Evolutionary conservation across 495 filamentous ascomycete species (phyloP), one percentile per base, ranked within the genome.

Genomic region (Penicillium chermesinum): DNA sequence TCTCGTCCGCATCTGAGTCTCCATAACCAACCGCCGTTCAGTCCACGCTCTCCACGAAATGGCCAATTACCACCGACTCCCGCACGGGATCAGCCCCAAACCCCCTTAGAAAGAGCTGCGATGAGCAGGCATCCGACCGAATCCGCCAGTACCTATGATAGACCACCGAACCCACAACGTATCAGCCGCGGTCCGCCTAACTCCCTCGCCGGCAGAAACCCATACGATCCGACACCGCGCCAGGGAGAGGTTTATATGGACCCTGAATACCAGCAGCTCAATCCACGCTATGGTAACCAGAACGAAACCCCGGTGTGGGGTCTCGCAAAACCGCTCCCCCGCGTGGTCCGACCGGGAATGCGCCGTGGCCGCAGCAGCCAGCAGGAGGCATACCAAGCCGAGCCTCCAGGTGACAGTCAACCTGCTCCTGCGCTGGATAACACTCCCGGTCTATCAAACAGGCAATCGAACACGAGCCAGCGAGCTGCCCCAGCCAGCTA

Each of bases 301-400:
- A 33, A 54, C 7, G 51, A 52, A 16, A 36, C 41, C 17, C 64
- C 64, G 5, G 21, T 62, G 2, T 67, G 61, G 64, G 37, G 64
- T n/a, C 34, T 67, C 8, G 59, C 64, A 4, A 48, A 62, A 27
- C 64, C 64, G 2, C 55, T 64, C 3, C 64, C 61, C 0, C 58
- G 54, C 9, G 59, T 67, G 4, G 64, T 67, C 2, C 45, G 64
- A n/a, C 53, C 59, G 0, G 61, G 61, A 0, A 62, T 61, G 61
- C 52, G 53, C 1, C 53, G 46, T 7, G 48, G 46, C 2, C 41
- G 50, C 21, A 39, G 15, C 16, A 40, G 39, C 5, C 32, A 39
- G 19, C 39, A 49, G 33, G 40, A 42, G 19, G 43, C 47, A 27
- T 52, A 40, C 8, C 12, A 50, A 14, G 21, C 45, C 4, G 42